Conservation (phyloP, 257 asterid species). For the Linderniella brevidens region DNA sequence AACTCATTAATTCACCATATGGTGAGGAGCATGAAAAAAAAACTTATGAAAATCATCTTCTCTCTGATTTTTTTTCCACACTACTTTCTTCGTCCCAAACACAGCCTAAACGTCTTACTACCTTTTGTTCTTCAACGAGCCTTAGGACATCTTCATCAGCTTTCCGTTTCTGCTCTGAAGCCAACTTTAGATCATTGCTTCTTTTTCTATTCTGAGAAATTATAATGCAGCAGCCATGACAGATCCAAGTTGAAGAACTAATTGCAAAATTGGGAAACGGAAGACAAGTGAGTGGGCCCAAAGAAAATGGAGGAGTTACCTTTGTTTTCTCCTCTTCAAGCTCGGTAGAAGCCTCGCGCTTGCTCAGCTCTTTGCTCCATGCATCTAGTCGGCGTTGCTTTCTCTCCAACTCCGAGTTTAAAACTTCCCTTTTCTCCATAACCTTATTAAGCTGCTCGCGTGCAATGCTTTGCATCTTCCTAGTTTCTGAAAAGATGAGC, state of each 20-base stretch:
- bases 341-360: constrained; percentile 63
- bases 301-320: no score
- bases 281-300: no score
- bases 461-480: constrained; percentile 60
- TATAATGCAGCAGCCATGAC: not conserved
- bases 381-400: constrained; percentile 51
- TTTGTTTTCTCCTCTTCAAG: constrained; percentile 70
- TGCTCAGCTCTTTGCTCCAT: constrained; percentile 71
- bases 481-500: constrained; percentile 35
- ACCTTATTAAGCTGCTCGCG: constrained; percentile 57
- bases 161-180: constrained; percentile 68
- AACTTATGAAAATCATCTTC: no score
- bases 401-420: constrained; percentile 45
- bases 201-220: constrained; percentile 49
- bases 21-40: no score
- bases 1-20: no score
- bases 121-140: constrained; percentile 79
- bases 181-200: constrained; percentile 55
- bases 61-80: no score
- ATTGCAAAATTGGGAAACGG: no score
- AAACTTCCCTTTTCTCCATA: constrained; percentile 54
- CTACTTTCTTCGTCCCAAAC: no score
- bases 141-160: constrained; percentile 65
- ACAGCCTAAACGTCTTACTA: constrained; percentile 11
- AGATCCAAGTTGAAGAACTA: not conserved